Base-by-base conservation (phyloP, 257 asterid genomes). In the Jaltomata sinuosa region DNA sequence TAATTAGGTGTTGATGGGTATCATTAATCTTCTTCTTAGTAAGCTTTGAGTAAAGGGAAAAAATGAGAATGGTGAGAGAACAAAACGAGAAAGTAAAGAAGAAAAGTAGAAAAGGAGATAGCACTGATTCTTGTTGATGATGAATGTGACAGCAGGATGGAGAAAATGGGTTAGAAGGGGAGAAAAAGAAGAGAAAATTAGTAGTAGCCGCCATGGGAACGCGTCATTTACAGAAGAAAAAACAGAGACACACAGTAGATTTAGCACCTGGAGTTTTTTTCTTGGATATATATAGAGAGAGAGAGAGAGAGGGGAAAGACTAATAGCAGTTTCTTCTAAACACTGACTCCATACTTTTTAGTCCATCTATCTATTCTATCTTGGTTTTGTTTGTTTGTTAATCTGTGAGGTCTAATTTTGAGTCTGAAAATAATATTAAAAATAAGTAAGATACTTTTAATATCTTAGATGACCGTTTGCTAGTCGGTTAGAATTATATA, bases 21-120 rank as follows among this genome's bases (percentile, higher is more conserved):
- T 80, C 27, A 42, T 18, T 18, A 77, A 49, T 77, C 12, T 52
- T 47, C 22, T 76, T 76, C 8, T 47, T 76, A 76, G 57, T 77
- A n/a, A 40, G 38, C 76, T 49, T 88, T 32, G 91, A 67, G 90
- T 84, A 90, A 5, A 91, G 85, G 25, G 92, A 87, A 93, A 87
- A 79, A 77, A 91, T 22, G 87, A 91, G 68, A 29, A 93, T 21
- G n/a, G 86, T 82, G 47, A 92, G 55, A 9, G 89, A 86, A 59
- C 88, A 52, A 31, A 91, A 59, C 38, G 91, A 85, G 87, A 91
- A 62, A 64, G 85, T 49, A 85, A 89, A 79, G 45, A 81, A 45
- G 15, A 90, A 77, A 45, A 86, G 42, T 14, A 82, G 27, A 34
- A 86, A 27, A 71, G 54, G 77, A 36, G 69, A 81, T 55, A 45